Conservation (phyloP, 805 yeast species). For the Cyberlindnera xylosilytica region DNA sequence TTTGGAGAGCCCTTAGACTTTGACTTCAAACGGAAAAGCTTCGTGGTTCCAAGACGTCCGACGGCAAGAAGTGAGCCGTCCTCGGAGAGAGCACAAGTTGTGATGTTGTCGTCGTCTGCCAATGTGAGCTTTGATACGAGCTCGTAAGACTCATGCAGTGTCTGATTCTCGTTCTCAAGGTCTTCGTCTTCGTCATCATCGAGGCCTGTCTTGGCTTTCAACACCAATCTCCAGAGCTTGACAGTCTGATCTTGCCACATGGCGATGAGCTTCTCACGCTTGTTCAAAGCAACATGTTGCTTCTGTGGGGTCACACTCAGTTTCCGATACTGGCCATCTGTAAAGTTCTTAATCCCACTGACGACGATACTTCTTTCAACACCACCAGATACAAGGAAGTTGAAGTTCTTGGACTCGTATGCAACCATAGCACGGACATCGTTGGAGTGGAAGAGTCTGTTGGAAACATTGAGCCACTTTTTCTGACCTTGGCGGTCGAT, state of each 20-base stretch:
- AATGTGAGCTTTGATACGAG: constrained; percentile 63
- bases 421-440: constrained; percentile 78
- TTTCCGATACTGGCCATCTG: constrained; percentile 68
- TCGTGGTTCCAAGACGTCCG: constrained; percentile 64
- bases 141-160: constrained; percentile 40
- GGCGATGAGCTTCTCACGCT: constrained; percentile 48
- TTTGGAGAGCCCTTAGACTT: constrained; percentile 25
- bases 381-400: constrained; percentile 78
- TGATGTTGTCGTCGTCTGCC: constrained; percentile 77
- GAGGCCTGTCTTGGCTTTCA: constrained; percentile 28
- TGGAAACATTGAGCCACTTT: constrained; percentile 76
- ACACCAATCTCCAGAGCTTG: constrained; percentile 70
- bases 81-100: constrained; percentile 61
- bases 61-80: constrained; percentile 69
- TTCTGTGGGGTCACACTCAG: constrained; percentile 59
- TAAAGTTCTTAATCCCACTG: constrained; percentile 63
- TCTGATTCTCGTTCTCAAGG: constrained; percentile 19
- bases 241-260: constrained; percentile 83
- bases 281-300: constrained; percentile 49
- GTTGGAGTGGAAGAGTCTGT: constrained; percentile 78
- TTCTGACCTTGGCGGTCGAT: constrained; percentile 31
- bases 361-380: constrained; percentile 66
- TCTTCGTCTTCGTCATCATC: constrained; percentile 16
- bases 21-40: constrained; percentile 55
- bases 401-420: constrained; percentile 65